Conservation (phyloP, 148 eudicot species). For the Hydrangea macrophylla region DNA sequence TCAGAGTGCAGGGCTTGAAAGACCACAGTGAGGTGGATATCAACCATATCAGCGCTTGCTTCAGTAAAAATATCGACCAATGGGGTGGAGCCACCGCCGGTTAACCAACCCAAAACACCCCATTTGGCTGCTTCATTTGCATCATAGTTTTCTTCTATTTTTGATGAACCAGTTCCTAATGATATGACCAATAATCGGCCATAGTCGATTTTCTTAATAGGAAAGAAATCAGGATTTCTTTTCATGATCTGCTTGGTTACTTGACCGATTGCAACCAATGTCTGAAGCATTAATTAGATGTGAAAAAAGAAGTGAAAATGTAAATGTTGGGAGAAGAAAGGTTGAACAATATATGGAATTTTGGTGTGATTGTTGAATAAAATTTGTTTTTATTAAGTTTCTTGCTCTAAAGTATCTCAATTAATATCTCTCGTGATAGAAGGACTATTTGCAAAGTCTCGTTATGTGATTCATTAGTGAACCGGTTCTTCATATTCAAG, state of each 20-base stretch:
- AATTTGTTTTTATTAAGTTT: no score
- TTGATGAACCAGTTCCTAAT: slow-evolving; percentile 1
- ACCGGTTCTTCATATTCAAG: no score
- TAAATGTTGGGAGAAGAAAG: background rate
- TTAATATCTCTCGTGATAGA: no score
- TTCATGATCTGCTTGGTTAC: slow-evolving; percentile 4
- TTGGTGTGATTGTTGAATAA: no score
- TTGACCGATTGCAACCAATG: slow-evolving; percentile 5
- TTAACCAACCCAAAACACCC: slow-evolving; percentile 11
- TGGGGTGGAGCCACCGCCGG: slow-evolving; percentile 2
- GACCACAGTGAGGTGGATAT: slow-evolving; percentile 5
- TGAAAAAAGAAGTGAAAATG: background rate
- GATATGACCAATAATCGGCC: slow-evolving; percentile 10
- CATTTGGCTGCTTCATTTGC: slow-evolving; percentile 11
- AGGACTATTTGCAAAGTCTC: no score
- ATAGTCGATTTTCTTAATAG: slow-evolving; percentile 7
- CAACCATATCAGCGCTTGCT: slow-evolving; percentile 11
- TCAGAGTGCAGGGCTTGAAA: slow-evolving; percentile 14
- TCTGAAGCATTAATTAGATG: background rate
- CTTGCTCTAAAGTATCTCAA: no score
- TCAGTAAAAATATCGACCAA: slow-evolving; percentile 10
- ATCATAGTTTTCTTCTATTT: background rate
- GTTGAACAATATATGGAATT: no score
- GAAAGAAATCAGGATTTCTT: slow-evolving; percentile 1
- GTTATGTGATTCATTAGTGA: no score